phyloP scores from a whole-genome alignment of 805 yeast genomes.

The Starmerella sirachaensis region DNA sequence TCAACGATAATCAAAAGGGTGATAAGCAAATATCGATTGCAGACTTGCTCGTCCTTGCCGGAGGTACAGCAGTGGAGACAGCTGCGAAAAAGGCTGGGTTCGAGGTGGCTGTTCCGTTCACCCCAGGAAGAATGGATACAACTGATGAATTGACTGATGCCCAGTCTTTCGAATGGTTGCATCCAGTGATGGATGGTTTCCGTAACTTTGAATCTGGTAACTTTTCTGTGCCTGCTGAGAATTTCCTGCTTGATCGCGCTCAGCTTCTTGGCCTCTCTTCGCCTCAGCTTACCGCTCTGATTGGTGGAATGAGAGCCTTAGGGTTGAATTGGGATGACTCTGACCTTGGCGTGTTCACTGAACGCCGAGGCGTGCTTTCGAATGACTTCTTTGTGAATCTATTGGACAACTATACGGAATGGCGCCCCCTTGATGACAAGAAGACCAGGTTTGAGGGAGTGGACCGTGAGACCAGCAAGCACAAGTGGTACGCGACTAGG shows the following conservation, averaged over 20 bases:
- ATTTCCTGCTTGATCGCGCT: slow-evolving; percentile 18
- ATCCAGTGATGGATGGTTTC: slow-evolving; percentile 20
- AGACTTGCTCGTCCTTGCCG: slow-evolving; percentile 18
- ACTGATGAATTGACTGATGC: slow-evolving; percentile 14
- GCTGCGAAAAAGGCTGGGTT: slow-evolving; percentile 15
- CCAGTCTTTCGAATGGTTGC: slow-evolving; percentile 16
- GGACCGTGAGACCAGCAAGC: slow-evolving; percentile 14
- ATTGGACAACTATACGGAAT: slow-evolving; percentile 11
- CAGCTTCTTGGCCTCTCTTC: slow-evolving; percentile 15
- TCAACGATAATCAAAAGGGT: slow-evolving; percentile 8
- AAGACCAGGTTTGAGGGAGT: slow-evolving; percentile 18
- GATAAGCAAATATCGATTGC: slow-evolving; percentile 15
- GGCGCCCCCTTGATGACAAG: slow-evolving; percentile 15
- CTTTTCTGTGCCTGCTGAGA: slow-evolving; percentile 13
- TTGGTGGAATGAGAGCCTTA: slow-evolving; percentile 19
- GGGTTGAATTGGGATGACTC: slow-evolving; percentile 17
- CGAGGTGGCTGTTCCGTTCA: slow-evolving; percentile 16
- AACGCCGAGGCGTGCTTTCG: slow-evolving; percentile 10
- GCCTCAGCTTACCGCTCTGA: slow-evolving; percentile 17
- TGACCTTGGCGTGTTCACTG: slow-evolving; percentile 16
- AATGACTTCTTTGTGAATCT: slow-evolving; percentile 19
- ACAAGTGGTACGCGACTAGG: slow-evolving; percentile 17
- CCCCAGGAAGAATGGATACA: slow-evolving; percentile 19
- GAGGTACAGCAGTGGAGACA: slow-evolving; percentile 15
- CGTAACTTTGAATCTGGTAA: slow-evolving; percentile 17